Percentiles rank a stretch among this genome's conserved stretches.
phyloP scores from a whole-genome alignment of 345 rosid species.

The Salix dunnii region DNA sequence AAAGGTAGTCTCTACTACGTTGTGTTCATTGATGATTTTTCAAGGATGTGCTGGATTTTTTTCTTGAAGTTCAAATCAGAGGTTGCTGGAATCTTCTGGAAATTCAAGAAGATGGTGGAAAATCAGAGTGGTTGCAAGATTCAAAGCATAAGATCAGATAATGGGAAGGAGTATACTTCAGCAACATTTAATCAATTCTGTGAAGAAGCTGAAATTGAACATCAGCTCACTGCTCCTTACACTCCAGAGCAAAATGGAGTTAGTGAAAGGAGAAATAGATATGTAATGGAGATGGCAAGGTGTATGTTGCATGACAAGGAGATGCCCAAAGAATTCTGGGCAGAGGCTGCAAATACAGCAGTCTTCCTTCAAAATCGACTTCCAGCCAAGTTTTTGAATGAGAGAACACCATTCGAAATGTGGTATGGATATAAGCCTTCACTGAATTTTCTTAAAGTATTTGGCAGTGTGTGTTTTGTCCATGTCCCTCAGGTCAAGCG shows the following conservation, averaged over 20 bases:
- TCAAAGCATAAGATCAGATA: not conserved
- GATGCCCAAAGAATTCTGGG: not conserved
- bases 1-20: not conserved
- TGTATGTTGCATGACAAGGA: not conserved
- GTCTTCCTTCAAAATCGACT: not conserved
- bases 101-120: conserved; percentile 5
- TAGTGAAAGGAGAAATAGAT: not conserved
- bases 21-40: not conserved
- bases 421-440: too few relatives aligned
- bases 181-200: not conserved
- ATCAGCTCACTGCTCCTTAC: conserved; percentile 8
- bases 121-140: conserved; percentile 3
- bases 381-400: not conserved
- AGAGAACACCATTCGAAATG: not conserved
- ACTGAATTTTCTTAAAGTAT: too few relatives aligned
- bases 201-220: conserved; percentile 2
- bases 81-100: too few relatives aligned
- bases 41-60: not conserved
- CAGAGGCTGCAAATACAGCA: not conserved
- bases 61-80: too few relatives aligned
- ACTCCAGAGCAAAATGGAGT: conserved; percentile 1
- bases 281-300: not conserved
- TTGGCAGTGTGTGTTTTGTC: too few relatives aligned
- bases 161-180: conserved; percentile 4
- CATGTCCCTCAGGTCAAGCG: too few relatives aligned